Conservation (phyloP, 2,329 filamentous ascomycete species). For the Teratosphaeria zuluensis region DNA sequence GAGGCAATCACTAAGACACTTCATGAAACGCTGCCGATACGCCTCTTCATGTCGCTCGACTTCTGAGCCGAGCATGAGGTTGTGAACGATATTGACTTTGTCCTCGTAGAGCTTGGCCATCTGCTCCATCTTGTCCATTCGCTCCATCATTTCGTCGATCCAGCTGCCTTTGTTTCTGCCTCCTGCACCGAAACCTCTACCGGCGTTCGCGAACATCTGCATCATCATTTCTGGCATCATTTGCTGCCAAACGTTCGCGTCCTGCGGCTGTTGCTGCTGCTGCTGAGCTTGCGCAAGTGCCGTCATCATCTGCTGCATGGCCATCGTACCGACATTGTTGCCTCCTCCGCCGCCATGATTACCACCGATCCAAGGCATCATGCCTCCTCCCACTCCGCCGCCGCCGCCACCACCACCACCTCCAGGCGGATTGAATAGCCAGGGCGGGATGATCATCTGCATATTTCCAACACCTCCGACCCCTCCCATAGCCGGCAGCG, state of each 20-base stretch:
- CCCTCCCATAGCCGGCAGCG: too few species aligned
- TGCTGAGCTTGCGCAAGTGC: not conserved
- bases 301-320: not conserved
- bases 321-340: not conserved
- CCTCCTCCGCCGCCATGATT: not conserved
- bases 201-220: not conserved
- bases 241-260: not conserved
- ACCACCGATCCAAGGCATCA: not conserved
- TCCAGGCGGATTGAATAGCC: not conserved
- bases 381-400: not conserved
- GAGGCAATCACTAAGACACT: not conserved
- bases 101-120: conserved; percentile 1
- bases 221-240: conserved; percentile 1
- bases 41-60: not conserved
- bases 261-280: not conserved
- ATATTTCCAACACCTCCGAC: not conserved
- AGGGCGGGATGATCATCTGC: not conserved
- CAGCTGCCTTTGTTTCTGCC: not conserved
- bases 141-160: conserved; percentile 1
- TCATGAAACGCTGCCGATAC: not conserved
- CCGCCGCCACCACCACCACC: not conserved
- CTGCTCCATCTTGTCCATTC: conserved; percentile 1
- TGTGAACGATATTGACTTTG: not conserved
- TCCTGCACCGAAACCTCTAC: not conserved
- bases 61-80: not conserved